Conservation (phyloP, 129 eudicot species). For the Centella asiatica region DNA sequence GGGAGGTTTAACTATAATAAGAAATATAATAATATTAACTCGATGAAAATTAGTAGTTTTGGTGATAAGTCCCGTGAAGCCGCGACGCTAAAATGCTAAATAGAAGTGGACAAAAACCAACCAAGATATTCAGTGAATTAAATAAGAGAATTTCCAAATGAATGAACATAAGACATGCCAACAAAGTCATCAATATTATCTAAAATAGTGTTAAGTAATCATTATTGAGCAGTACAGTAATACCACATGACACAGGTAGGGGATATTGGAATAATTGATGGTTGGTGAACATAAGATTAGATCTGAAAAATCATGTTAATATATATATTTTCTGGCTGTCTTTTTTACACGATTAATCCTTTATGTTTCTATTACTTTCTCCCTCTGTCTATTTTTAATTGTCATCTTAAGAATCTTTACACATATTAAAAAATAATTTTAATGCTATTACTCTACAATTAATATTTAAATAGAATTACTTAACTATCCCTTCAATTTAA, state of each 20-base stretch:
- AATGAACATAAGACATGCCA: neutral
- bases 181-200: neutral
- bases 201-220: too few relatives aligned
- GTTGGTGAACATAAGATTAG: conserved; percentile 11
- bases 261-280: neutral
- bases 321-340: neutral
- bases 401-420: too few relatives aligned
- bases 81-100: neutral
- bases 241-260: neutral
- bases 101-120: neutral
- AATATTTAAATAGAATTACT: too few relatives aligned
- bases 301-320: neutral
- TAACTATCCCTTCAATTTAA: too few relatives aligned
- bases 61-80: too few relatives aligned
- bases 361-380: neutral
- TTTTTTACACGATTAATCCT: neutral
- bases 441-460: too few relatives aligned
- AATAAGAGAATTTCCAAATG: neutral
- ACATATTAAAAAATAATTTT: too few relatives aligned
- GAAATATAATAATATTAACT: too few relatives aligned
- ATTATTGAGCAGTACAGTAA: too few relatives aligned
- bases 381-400: too few relatives aligned
- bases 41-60: too few relatives aligned
- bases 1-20: too few relatives aligned
- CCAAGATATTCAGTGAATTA: neutral